Base-by-base conservation (phyloP, 805 yeast species). In the Hanseniaspora thailandica region DNA sequence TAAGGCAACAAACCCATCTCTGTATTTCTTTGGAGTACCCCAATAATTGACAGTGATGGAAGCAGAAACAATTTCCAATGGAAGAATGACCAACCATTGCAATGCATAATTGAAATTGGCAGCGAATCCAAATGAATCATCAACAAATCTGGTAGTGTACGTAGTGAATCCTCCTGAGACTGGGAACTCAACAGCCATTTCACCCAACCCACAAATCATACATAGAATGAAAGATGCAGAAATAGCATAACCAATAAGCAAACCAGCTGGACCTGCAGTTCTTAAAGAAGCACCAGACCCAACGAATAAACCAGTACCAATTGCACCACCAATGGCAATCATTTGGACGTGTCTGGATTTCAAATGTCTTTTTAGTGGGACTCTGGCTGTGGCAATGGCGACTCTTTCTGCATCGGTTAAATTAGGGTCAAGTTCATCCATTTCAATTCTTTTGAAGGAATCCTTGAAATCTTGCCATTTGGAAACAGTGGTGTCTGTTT, bases 301-400 rank as follows among this genome's bases (percentile, higher is more conserved):
- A 49, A 84, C 82, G 59, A 84, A 78, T 53, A 84, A 69, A 63
- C 93, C 94, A 26, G 86, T 80, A 65, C 88, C 87, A 57, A 82
- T 79, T 56, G 81, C 74, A 59, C 86, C 85, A 57, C 85, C 87
- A 51, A 82, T 74, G 36, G 86, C 82, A 55, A 81, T 77, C 81
- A 81, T 76, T 64, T 78, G 83, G 67, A 69, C 70, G 67, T 66
- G 77, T 69, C 84, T 75, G 44, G 70, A 65, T 58, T 77, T 78
- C 62, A 80, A 64, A 10, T 75, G 69, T 58, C 77, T 73, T 46
- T 76, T 69, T 56, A 83, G 69, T 2, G 85, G 88, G 3, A 85
- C 70, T 55, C 71, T 70, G 20, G 83, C 80, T 2, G 67, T 66
- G 28, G 64, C 58, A 38, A 69, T 67, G 19, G 77, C 74, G 55